Base-by-base conservation (phyloP, 2,329 filamentous ascomycete species). In the Trichoderma atrobrunneum region DNA sequence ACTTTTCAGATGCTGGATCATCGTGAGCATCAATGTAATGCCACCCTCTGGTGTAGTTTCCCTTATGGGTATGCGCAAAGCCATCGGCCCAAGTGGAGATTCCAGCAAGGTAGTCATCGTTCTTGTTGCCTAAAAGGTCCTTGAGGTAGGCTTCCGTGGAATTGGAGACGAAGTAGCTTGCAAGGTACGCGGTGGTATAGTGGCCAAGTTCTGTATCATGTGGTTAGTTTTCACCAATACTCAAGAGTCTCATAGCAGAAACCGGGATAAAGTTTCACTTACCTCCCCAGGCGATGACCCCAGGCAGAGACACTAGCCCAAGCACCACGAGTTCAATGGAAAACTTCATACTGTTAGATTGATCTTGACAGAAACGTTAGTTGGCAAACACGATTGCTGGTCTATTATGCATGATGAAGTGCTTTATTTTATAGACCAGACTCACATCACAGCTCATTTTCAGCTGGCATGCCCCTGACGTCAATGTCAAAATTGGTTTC, bases 281-380 rank as follows among this genome's bases (percentile, higher is more conserved):
- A 57, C 54, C 3, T 1, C 54, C 14, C 54, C 24, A 28, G 26
- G 26, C 16, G 1, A 57, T 28, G 26, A 4, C 54, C 7, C 54
- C 24, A 11, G 54, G 54, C 8, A 57, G 6, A 18, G 24, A 57
- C 18, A 30, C 24, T 1, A 57, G 7, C 6, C 54, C 54, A 11
- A 28, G 16, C 14, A 30, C 14, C 54, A n/a, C 54, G 8, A 10
- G 3, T 18, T 30, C n/a, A 28, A n/a, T 5, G 3, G 54, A 16
- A 30, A 57, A 2, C 54, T 57, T 57, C 54, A 57, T 57, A 1
- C 24, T 28, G 54, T 30, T 3, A 1, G 2, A 28, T 43, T n/a
- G 4, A 28, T 57, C 3, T 4, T 5, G 2, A 4, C 0, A 5
- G 26, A 11, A 28, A 0, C n/a, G 5, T 54, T 3, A 14, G 21